phyloP scores from a whole-genome alignment of 306 rosid species.

The Citrullus mucosospermus region DNA sequence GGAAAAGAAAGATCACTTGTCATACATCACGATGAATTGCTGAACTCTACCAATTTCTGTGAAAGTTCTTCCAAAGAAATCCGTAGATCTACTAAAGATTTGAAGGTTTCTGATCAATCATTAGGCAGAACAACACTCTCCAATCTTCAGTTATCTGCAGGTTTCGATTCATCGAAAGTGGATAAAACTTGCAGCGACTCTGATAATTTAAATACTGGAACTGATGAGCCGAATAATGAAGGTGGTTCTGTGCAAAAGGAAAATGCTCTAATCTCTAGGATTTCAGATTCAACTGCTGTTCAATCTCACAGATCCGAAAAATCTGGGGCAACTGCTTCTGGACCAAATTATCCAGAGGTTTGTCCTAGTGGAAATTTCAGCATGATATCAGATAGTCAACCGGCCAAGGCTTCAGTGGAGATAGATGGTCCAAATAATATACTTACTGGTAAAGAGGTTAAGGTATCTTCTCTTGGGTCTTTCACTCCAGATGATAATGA shows the following conservation, averaged over 20 bases:
- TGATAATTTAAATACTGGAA: background rate
- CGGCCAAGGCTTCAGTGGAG: constrained; percentile 5
- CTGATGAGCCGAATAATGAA: background rate
- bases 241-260: background rate
- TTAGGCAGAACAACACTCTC: constrained; percentile 4
- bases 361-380: background rate
- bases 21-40: constrained; percentile 24
- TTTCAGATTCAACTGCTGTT: constrained; percentile 1
- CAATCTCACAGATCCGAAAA: background rate
- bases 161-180: background rate
- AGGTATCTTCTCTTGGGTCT: constrained; percentile 32
- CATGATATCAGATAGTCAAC: background rate
- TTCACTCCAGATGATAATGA: constrained; percentile 45
- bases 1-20: constrained; percentile 17
- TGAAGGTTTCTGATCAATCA: constrained; percentile 18
- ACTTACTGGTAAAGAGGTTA: constrained; percentile 17
- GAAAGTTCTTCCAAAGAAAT: constrained; percentile 18
- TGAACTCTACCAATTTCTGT: constrained; percentile 9
- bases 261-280: background rate
- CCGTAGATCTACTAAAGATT: constrained; percentile 15
- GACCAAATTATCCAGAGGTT: background rate
- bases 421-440: constrained; percentile 7
- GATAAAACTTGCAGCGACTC: background rate
- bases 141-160: background rate
- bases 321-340: background rate